Evolutionary conservation across 2,329 filamentous ascomycete genomes (phyloP), one percentile per base, ranked within the genome.

Genomic region (Pseudocercospora musae): DNA sequence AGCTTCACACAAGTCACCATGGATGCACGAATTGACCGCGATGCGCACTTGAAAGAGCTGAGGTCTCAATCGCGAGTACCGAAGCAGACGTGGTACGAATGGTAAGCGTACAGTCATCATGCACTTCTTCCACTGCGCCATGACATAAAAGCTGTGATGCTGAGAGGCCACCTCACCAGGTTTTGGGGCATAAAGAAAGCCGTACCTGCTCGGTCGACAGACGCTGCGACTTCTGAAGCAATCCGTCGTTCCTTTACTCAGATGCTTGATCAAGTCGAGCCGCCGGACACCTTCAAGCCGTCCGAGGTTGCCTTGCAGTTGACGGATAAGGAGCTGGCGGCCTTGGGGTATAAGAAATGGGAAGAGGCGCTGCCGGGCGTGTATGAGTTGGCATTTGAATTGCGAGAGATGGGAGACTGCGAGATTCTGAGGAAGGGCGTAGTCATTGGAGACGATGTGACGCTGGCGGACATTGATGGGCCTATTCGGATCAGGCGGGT

Each of bases 251-350:
- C 70, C 23, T 73, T 74, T 53, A 60, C 60, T n/a, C 62, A 67
- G 20, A 63, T 72, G 57, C 66, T 74, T 4, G 72, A 73, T 58
- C 69, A 68, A 37, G 67, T 66, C 13, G 72, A 74, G 54, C 73
- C 73, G 23, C 82, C 81, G 5, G 81, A 81, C 60, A 81, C 80
- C 1, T 79, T 83, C 66, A 83, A 81, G 68, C 79, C 80, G 7
- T 81, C 79, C 13, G 80, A 83, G 65, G 75, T 82, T 27, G 79
- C 81, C 1, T 74, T 78, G 29, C 74, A 77, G 3, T 69, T 84
- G 2, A 77, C 78, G 8, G 29, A 64, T 3, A 58, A 70, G 11
- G 79, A 84, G 49, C 71, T 83, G 21, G 59, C 66, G 3, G 62
- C 62, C 3, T 61, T 75, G 13, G 76, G 73, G 3, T 75, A 72